Evolutionary conservation across 2,329 filamentous ascomycete species (phyloP), one percentile per base, ranked within the genome.

Genomic region (Xylaria multiplex): DNA sequence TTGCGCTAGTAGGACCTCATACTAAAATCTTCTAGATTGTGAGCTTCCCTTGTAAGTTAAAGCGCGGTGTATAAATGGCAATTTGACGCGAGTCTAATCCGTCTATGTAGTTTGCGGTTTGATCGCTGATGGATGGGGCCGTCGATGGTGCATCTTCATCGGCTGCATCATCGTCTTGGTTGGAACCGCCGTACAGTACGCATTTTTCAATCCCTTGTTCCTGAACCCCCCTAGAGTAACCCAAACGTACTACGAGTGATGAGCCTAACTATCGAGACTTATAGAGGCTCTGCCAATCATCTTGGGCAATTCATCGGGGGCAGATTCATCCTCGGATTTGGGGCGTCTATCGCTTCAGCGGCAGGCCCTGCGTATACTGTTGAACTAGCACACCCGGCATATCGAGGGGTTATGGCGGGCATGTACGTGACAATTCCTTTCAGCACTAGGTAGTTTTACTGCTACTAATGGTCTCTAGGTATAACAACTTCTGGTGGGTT

Each of bases 321-420:
- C 6, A 79, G 85, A 27, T 86, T 87, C 72, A 71, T 86, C 27
- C 79, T 87, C 22, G 85, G 85, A 6, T 85, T 86, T 63, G 88
- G 88, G 45, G 86, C 88, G 48, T 82, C 84, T 2, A 86, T 90
- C 65, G 84, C 85, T 3, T 83, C 85, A 5, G 83, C 85, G 2
- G 86, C 87, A 5, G 88, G 85, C 0, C 88, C 88, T 1, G 84
- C 86, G n/a, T 90, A 89, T 73, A 85, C 86, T 16, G 85, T 87
- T 50, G 89, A 91, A 74, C 81, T 89, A 62, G 83, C 86, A 1
- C 88, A 90, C 71, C 88, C 89, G 0, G 83, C 85, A 2, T 88
- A 87, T 75, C 83, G 89, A 67, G 88, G 87, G 46, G 80, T 87
- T 24, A 80, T 89, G 69, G 88, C 87, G 0, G 89, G 86, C 48